These are phyloP conservation scores for Alternaria postmessia DNA, from an alignment of 2,329 filamentous ascomycete species.

Conservation along the genomic window DNA sequence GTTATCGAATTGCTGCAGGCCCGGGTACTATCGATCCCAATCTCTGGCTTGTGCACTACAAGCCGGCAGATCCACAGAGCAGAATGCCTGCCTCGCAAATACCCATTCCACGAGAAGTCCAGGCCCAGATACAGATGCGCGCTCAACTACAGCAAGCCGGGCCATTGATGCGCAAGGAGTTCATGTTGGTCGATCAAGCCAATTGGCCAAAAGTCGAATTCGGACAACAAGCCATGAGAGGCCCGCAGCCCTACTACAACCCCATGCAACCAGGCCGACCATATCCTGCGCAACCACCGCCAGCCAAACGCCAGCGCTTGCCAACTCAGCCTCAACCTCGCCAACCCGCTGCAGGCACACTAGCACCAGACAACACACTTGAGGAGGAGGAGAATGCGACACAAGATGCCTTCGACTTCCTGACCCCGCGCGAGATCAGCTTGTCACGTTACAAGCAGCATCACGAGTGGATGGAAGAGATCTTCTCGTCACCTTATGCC, in stretches of 20 bases:
- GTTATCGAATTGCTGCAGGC: conserved; percentile 82
- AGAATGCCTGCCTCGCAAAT: conserved; percentile 74
- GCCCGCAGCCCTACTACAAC: conserved; percentile 45
- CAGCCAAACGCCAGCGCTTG: conserved; percentile 56
- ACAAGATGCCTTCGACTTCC: conserved; percentile 85
- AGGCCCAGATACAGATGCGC: conserved; percentile 68
- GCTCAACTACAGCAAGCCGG: conserved; percentile 73
- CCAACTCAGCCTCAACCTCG: conserved; percentile 54
- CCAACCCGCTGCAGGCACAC: conserved; percentile 45
- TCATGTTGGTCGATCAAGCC: conserved; percentile 87
- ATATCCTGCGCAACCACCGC: conserved; percentile 52
- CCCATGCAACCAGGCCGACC: conserved; percentile 46
- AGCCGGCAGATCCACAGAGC: conserved; percentile 75
- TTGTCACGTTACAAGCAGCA: conserved; percentile 89
- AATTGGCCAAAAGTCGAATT: conserved; percentile 89
- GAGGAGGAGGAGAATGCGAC: conserved; percentile 93
- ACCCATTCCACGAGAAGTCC: conserved; percentile 66
- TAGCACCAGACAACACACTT: conserved; percentile 58
- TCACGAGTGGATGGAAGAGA: conserved; percentile 99
- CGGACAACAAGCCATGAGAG: conserved; percentile 55
- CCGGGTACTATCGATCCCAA: conserved; percentile 78
- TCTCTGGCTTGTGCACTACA: conserved; percentile 92
- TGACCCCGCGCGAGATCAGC: conserved; percentile 90
- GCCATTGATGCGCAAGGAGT: conserved; percentile 84
- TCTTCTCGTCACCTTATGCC: conserved; percentile 88